These are phyloP conservation scores for Penicillium aurantiogriseum DNA, from an alignment of 2,329 filamentous ascomycete species.

Conservation along the genomic window DNA sequence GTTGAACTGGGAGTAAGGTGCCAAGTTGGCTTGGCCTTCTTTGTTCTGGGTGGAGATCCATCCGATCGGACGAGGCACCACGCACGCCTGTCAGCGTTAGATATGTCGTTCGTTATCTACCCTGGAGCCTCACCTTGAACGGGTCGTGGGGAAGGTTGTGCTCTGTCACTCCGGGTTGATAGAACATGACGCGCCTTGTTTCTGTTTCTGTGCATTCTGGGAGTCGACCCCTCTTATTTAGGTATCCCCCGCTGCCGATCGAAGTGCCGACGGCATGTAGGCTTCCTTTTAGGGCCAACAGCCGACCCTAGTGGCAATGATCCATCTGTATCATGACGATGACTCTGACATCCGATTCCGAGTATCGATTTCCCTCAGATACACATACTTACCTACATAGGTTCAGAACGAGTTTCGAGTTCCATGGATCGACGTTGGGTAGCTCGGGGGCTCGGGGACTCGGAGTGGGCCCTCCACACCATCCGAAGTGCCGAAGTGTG, in stretches of 20 bases:
- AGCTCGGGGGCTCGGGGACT: neutral
- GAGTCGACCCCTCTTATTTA: neutral
- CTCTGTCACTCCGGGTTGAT: constrained; percentile 50
- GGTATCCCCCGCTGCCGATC: neutral
- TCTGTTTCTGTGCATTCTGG: neutral
- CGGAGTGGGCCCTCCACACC: neutral
- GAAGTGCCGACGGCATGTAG: neutral
- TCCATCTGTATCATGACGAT: neutral
- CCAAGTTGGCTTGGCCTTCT: too few species aligned
- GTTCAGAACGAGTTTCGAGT: neutral
- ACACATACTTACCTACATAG: neutral
- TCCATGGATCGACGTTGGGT: neutral
- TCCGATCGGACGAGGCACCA: constrained; percentile 25
- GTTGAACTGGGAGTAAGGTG: too few species aligned
- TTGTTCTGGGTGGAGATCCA: too few species aligned
- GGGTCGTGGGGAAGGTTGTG: constrained; percentile 56
- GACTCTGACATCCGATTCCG: neutral
- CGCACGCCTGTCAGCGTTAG: constrained; percentile 41
- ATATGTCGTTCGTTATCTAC: constrained; percentile 20
- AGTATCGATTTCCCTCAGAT: neutral
- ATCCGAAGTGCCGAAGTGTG: neutral
- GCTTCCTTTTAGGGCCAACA: neutral
- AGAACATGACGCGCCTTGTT: constrained; percentile 47
- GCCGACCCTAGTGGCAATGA: neutral
- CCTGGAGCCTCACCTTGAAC: constrained; percentile 51